phyloP scores from a whole-genome alignment of 2,329 filamentous ascomycete genomes.

The Emergomyces africanus region DNA sequence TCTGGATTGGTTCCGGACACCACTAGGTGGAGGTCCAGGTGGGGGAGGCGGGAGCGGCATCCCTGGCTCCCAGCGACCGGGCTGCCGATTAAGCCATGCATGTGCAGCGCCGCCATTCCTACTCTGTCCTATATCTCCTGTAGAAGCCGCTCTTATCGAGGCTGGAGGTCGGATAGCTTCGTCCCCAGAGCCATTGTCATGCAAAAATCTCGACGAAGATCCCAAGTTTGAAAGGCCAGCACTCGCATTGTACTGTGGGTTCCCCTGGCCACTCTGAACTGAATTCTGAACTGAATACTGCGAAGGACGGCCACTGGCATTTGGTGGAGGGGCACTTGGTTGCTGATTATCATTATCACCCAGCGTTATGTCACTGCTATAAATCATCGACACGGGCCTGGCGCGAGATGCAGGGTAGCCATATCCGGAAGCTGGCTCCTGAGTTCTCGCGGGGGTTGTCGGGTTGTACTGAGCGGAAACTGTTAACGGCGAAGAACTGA shows the following conservation, averaged over 20 bases:
- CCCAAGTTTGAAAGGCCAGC: background rate
- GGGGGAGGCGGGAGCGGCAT: conserved; percentile 37
- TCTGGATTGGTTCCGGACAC: background rate
- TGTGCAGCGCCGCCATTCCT: conserved; percentile 21
- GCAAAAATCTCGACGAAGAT: background rate
- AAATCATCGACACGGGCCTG: conserved; percentile 7
- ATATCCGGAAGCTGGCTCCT: background rate
- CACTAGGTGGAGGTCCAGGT: conserved; percentile 31
- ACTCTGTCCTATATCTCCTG: conserved; percentile 29
- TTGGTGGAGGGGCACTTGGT: background rate
- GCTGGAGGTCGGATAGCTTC: conserved; percentile 23
- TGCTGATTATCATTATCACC: background rate
- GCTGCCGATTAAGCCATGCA: conserved; percentile 13
- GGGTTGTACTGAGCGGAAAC: background rate
- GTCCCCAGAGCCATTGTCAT: conserved; percentile 9
- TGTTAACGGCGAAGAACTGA: background rate
- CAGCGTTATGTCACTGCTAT: background rate
- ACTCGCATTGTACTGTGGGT: background rate
- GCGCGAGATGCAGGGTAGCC: conserved; percentile 4
- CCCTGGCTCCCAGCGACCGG: conserved; percentile 28
- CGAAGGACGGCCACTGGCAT: background rate
- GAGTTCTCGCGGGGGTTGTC: background rate
- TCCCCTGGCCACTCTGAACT: background rate
- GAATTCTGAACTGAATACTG: background rate
- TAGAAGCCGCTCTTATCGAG: conserved; percentile 33